These are phyloP conservation scores for Monosporascus sp. DNA, from an alignment of 2,329 filamentous ascomycete genomes.

Conservation along the genomic window DNA sequence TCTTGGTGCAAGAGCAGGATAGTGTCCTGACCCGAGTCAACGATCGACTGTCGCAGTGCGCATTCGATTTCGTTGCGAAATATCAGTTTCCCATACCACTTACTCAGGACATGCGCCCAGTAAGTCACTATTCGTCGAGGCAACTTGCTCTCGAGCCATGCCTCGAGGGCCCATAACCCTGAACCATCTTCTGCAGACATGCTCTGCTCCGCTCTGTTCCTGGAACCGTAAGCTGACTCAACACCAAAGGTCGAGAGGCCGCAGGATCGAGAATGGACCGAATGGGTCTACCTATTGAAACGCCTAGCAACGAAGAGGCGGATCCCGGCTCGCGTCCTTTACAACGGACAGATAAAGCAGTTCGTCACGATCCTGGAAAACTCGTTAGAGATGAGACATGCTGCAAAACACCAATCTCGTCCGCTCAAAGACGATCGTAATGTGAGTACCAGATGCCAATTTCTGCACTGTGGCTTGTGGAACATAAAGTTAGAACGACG, in stretches of 20 bases:
- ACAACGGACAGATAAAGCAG: slow-evolving; percentile 88
- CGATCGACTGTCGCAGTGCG: slow-evolving; percentile 77
- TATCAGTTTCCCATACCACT: slow-evolving; percentile 87
- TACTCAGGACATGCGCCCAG: slow-evolving; percentile 42
- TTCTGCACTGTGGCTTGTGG: not conserved
- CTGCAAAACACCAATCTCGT: slow-evolving; percentile 75
- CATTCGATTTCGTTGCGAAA: slow-evolving; percentile 85
- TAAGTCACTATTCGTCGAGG: not conserved
- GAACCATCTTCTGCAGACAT: not conserved
- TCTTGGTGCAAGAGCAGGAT: slow-evolving; percentile 81
- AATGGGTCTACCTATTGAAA: slow-evolving; percentile 87
- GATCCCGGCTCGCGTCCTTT: slow-evolving; percentile 77
- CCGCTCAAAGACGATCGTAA: slow-evolving; percentile 85
- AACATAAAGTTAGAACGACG: no score
- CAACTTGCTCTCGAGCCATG: slow-evolving; percentile 15
- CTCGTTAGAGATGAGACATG: slow-evolving; percentile 81
- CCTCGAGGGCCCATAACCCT: not conserved
- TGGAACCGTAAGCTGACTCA: not conserved
- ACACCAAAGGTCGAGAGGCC: slow-evolving; percentile 22
- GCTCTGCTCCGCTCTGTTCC: not conserved
- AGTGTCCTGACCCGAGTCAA: slow-evolving; percentile 75
- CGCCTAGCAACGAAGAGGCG: slow-evolving; percentile 79
- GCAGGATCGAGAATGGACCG: slow-evolving; percentile 65
- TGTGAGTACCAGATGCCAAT: not conserved
- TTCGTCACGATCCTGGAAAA: slow-evolving; percentile 85